Evolutionary conservation across 169 alveolate species (phyloP).

Genomic region (Plasmodium sp.): DNA sequence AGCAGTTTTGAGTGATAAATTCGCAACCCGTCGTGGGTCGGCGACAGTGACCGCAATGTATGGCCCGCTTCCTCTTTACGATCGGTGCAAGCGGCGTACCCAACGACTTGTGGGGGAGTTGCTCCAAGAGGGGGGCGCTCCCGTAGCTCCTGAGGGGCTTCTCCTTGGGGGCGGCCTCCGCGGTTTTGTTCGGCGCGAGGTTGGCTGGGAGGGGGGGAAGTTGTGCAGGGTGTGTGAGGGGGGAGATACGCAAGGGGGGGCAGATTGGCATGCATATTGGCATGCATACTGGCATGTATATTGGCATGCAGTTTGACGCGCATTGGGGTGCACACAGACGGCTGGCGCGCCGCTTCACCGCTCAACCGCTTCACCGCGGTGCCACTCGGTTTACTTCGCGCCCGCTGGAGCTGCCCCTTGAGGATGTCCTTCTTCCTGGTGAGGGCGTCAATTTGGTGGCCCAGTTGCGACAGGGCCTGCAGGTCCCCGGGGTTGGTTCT

Average conservation of each 20-base stretch:
- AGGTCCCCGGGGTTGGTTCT: slow-evolving; percentile 6
- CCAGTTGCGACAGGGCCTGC: background rate
- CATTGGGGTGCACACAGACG: background rate
- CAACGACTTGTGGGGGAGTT: background rate
- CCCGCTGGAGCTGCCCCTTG: slow-evolving; percentile 36
- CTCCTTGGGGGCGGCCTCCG: background rate
- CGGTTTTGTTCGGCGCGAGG: background rate
- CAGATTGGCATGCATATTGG: background rate
- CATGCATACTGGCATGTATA: too few species aligned
- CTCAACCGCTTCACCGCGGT: background rate
- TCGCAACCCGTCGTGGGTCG: background rate
- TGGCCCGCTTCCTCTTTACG: background rate
- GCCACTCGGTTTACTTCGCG: slow-evolving; percentile 11
- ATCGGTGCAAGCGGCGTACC: slow-evolving; percentile 3
- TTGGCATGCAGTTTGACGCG: background rate
- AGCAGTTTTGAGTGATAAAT: too few species aligned
- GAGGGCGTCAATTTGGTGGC: slow-evolving; percentile 15
- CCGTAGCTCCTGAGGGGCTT: slow-evolving; percentile 7
- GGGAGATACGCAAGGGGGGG: background rate
- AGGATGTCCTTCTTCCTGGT: slow-evolving; percentile 33
- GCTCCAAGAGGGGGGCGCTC: slow-evolving; percentile 3
- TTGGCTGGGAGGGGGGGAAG: slow-evolving; percentile 1
- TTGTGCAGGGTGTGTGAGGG: background rate
- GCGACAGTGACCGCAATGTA: background rate
- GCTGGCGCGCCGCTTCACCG: background rate